Evolutionary conservation across 2,329 filamentous ascomycete species (phyloP).

Genomic region (Colletotrichum sp.): DNA sequence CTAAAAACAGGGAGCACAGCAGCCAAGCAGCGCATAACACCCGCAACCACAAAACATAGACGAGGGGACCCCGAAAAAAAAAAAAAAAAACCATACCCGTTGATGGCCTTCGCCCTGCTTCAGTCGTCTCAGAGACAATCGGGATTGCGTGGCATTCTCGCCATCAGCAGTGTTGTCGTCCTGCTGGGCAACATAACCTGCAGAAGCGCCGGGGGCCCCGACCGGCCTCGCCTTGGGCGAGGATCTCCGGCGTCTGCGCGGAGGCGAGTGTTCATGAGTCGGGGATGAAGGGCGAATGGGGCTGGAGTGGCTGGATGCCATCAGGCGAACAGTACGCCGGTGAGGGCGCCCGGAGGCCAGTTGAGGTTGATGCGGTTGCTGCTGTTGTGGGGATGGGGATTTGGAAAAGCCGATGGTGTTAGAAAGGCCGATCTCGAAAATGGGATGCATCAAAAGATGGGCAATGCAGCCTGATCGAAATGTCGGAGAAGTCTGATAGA

Average conservation of each 20-base stretch:
- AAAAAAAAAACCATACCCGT: background rate
- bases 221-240: background rate
- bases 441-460: background rate
- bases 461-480: background rate
- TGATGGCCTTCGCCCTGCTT: background rate
- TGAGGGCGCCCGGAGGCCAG: background rate
- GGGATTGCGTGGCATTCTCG: background rate
- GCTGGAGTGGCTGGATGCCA: background rate
- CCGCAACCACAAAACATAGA: too few species aligned
- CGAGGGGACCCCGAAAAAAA: too few species aligned
- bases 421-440: background rate
- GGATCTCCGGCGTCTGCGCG: background rate
- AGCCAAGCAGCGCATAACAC: too few species aligned
- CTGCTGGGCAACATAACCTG: rapidly evolving
- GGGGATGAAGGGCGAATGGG: background rate
- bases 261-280: background rate
- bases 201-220: background rate
- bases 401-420: background rate
- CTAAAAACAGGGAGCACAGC: too few species aligned
- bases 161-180: rapidly evolving
- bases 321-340: background rate
- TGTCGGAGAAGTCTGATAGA: background rate
- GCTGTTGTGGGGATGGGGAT: background rate
- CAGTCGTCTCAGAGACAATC: rapidly evolving
- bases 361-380: background rate